A percentile compares a stretch with the other conserved stretches of the same genome.
phyloP scores from a whole-genome alignment of 495 filamentous ascomycete genomes.

The Hypoxylon crocopeplum region DNA sequence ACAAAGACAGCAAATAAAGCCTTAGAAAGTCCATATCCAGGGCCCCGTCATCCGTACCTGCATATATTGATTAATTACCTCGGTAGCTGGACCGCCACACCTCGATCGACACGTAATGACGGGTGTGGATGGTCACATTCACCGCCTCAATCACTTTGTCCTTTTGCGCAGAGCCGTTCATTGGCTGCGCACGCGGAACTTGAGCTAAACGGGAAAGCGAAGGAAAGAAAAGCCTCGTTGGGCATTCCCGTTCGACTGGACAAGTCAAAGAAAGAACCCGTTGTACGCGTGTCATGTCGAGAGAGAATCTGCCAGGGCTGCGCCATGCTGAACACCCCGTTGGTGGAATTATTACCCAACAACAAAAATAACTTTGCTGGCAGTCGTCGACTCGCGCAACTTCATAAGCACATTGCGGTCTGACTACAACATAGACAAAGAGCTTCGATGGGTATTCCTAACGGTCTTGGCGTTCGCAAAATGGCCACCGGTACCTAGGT shows the following conservation, averaged over 20 bases:
- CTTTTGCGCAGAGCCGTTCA: conserved; percentile 13
- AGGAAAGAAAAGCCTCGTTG: conserved; percentile 27
- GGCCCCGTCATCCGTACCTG: conserved; percentile 25
- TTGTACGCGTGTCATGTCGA: too few relatives aligned
- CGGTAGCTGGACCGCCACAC: conserved; percentile 19
- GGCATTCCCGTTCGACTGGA: conserved; percentile 13
- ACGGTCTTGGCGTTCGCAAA: conserved; percentile 21
- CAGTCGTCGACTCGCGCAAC: neutral
- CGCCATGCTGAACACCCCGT: too few relatives aligned
- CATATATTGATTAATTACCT: conserved; percentile 34
- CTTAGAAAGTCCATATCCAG: conserved; percentile 7
- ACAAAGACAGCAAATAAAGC: conserved; percentile 13
- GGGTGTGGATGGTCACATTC: conserved; percentile 26
- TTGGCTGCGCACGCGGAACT: conserved; percentile 19
- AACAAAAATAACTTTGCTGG: too few relatives aligned
- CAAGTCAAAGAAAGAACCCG: neutral
- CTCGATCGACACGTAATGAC: conserved; percentile 33
- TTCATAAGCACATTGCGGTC: conserved; percentile 8
- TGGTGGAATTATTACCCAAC: too few relatives aligned
- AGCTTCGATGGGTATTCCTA: conserved; percentile 8
- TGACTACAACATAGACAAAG: conserved; percentile 3
- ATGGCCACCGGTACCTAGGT: neutral
- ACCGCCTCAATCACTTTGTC: conserved; percentile 24
- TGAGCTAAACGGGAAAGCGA: conserved; percentile 8
- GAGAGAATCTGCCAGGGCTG: too few relatives aligned